phyloP scores from a whole-genome alignment of 192 early-diverging fungal species.

The Podila epicladia region DNA sequence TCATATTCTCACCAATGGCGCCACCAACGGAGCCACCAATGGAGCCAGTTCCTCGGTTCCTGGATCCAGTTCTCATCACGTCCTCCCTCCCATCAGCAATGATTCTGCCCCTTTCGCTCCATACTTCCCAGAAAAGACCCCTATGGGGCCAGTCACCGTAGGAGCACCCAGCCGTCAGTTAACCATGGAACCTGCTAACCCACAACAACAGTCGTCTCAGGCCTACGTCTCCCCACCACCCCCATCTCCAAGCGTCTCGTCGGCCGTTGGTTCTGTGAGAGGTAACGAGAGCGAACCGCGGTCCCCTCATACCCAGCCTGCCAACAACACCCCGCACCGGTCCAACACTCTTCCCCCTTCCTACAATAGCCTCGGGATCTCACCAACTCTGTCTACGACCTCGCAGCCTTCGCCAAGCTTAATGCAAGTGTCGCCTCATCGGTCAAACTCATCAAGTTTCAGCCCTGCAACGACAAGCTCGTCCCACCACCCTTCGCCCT shows the following conservation, averaged over 20 bases:
- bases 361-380: constrained; percentile 43
- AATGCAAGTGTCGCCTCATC: background rate
- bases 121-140: background rate
- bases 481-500: too few relatives aligned
- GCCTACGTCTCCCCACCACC: background rate
- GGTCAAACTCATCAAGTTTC: background rate
- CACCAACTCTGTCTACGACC: constrained; percentile 10
- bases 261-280: constrained; percentile 1
- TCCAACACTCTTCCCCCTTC: constrained; percentile 27
- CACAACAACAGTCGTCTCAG: constrained; percentile 8
- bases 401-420: constrained; percentile 27
- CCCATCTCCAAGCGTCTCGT: background rate
- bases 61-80: background rate
- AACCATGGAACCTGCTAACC: background rate
- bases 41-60: background rate
- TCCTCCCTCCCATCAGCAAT: background rate
- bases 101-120: background rate
- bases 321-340: background rate
- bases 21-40: constrained; percentile 12
- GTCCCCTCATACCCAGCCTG: constrained; percentile 12
- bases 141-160: too few relatives aligned
- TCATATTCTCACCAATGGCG: too few relatives aligned
- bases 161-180: background rate
- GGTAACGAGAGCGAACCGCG: constrained; percentile 19
- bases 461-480: too few relatives aligned